Evolutionary conservation across 345 rosid genomes (phyloP).

Genomic region (Salix brachista): DNA sequence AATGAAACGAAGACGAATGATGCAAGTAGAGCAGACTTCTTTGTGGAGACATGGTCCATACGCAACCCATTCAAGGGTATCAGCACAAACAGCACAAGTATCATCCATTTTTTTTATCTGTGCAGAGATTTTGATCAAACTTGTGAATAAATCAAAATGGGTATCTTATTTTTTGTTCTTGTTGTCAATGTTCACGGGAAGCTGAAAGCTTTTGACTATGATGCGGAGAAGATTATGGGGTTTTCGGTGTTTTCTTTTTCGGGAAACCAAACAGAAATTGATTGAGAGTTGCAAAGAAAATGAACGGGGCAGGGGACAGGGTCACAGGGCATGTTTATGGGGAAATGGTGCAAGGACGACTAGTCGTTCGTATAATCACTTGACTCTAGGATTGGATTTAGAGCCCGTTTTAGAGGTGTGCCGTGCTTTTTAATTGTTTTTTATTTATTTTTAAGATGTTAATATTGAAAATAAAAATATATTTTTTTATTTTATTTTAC

Average conservation of each 20-base stretch:
- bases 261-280: background rate
- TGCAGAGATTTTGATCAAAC: background rate
- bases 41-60: constrained; percentile 24
- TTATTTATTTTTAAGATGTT: too few relatives aligned
- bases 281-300: background rate
- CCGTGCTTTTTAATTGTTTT: too few relatives aligned
- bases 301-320: background rate
- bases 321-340: background rate
- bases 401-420: too few relatives aligned
- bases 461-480: too few relatives aligned
- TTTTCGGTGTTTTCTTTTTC: background rate
- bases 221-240: background rate
- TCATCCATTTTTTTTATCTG: constrained; percentile 15
- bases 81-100: constrained; percentile 27
- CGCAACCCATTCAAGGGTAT: constrained; percentile 25
- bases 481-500: too few relatives aligned
- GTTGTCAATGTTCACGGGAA: background rate
- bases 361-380: background rate
- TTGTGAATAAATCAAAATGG: background rate
- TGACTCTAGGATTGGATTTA: background rate
- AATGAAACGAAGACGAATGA: constrained; percentile 25
- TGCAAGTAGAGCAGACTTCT: constrained; percentile 31
- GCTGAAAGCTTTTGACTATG: background rate
- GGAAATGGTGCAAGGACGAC: background rate
- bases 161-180: background rate